These are phyloP conservation scores for Coprinopsis cinerea DNA, from an alignment of 768 basidiomycete species.

Conservation along the genomic window DNA sequence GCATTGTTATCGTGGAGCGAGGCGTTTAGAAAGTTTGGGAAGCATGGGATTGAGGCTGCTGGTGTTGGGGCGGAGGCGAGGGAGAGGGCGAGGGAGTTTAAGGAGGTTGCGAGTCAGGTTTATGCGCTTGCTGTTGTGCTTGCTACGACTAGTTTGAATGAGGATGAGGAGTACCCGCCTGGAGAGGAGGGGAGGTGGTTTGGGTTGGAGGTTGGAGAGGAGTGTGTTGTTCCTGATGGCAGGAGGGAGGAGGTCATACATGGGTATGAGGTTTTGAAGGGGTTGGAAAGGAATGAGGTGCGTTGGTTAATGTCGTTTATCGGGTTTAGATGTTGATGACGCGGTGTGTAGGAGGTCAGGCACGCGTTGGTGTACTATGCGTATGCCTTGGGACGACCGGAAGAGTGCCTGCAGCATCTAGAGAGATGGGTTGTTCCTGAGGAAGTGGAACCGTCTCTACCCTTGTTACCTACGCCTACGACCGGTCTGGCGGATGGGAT, in stretches of 20 bases:
- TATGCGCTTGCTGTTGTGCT: slow-evolving; percentile 58
- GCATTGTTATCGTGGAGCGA: slow-evolving; percentile 63
- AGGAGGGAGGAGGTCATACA: slow-evolving; percentile 49
- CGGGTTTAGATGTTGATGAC: slow-evolving; percentile 4
- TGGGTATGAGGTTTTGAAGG: slow-evolving; percentile 51
- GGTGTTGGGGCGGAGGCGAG: slow-evolving; percentile 58
- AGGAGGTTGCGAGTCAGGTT: slow-evolving; percentile 42
- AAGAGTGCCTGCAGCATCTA: slow-evolving; percentile 58
- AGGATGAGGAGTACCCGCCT: slow-evolving; percentile 53
- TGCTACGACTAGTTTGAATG: slow-evolving; percentile 40
- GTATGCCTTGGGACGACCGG: slow-evolving; percentile 65
- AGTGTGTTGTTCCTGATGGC: slow-evolving; percentile 52
- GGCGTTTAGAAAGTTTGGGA: slow-evolving; percentile 80
- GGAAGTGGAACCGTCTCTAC: slow-evolving; percentile 47
- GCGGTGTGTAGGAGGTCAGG: slow-evolving; percentile 48
- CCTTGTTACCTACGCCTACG: neutral
- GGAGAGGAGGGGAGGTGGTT: slow-evolving; percentile 16
- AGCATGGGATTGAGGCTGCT: slow-evolving; percentile 61
- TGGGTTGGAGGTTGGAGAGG: slow-evolving; percentile 43
- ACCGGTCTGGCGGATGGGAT: neutral
- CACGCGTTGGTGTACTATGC: slow-evolving; percentile 74
- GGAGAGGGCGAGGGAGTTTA: slow-evolving; percentile 39
- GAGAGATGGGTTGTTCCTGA: slow-evolving; percentile 50
- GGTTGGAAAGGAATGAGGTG: slow-evolving; percentile 50
- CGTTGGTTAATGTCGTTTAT: slow-evolving; percentile 23